phyloP scores from a whole-genome alignment of 169 alveolate genomes.

The Plasmodium blacklocki region DNA sequence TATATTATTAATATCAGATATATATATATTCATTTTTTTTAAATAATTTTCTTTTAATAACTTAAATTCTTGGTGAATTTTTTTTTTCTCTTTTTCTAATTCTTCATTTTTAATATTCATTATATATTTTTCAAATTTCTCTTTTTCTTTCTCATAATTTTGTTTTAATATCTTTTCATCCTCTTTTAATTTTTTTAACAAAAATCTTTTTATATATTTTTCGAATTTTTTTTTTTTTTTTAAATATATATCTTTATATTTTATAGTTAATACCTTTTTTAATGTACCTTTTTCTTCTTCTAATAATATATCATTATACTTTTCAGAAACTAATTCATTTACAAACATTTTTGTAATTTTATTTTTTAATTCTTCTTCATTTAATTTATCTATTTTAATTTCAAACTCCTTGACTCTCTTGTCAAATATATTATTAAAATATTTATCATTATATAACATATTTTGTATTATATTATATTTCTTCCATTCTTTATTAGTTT shows the following conservation, averaged over 20 bases:
- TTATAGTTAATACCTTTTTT: slow-evolving; percentile 31
- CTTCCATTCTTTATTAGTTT: neutral
- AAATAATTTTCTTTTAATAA: slow-evolving; percentile 39
- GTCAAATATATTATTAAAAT: slow-evolving; percentile 13
- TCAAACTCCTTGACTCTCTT: slow-evolving; percentile 19
- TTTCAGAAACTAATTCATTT: slow-evolving; percentile 29
- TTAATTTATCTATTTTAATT: slow-evolving; percentile 9
- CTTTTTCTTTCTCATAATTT: slow-evolving; percentile 54
- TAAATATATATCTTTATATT: slow-evolving; percentile 43
- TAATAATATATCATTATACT: slow-evolving; percentile 48
- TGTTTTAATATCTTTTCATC: slow-evolving; percentile 43
- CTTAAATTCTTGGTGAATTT: slow-evolving; percentile 19
- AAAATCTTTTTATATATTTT: slow-evolving; percentile 22
- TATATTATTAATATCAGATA: slow-evolving; percentile 46
- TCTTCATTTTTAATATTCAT: slow-evolving; percentile 30
- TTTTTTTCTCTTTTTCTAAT: slow-evolving; percentile 42
- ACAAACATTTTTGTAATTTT: slow-evolving; percentile 39
- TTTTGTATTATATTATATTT: neutral
- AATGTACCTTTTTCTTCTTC: slow-evolving; percentile 60
- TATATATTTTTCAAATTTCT: slow-evolving; percentile 17
- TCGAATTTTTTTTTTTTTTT: slow-evolving; percentile 40
- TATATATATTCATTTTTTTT: slow-evolving; percentile 57
- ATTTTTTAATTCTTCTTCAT: slow-evolving; percentile 37
- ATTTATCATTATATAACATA: neutral
- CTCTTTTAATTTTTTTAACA: slow-evolving; percentile 33